Conservation (phyloP, 1,139 yeast genomes). For the Suhomyces coccinellae region DNA sequence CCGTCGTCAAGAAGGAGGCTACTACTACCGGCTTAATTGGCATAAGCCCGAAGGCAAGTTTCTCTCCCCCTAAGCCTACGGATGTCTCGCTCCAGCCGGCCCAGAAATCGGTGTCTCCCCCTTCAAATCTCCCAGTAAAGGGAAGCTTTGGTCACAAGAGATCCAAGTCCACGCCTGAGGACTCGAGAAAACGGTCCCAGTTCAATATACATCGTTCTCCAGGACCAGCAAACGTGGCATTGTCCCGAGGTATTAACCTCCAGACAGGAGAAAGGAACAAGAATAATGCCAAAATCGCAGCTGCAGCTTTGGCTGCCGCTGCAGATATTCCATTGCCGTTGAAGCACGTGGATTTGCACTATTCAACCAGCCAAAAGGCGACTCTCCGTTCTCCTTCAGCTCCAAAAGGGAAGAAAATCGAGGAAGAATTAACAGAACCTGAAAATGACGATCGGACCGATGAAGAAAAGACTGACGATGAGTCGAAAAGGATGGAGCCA, state of each 20-base stretch:
- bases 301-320: conserved; percentile 72
- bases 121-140: conserved; percentile 16
- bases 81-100: background rate
- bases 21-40: background rate
- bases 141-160: conserved; percentile 26
- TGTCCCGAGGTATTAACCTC: conserved; percentile 44
- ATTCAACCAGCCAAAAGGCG: background rate
- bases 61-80: conserved; percentile 3
- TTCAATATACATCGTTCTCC: conserved; percentile 29
- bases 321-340: conserved; percentile 65
- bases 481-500: background rate
- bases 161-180: conserved; percentile 27
- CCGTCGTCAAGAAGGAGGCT: background rate
- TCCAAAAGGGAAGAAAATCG: conserved; percentile 6
- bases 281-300: conserved; percentile 61
- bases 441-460: conserved; percentile 22
- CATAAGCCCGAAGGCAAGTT: background rate
- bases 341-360: conserved; percentile 13
- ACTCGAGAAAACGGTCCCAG: conserved; percentile 5
- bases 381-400: background rate
- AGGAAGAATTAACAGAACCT: conserved; percentile 18
- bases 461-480: conserved; percentile 15
- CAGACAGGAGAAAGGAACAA: conserved; percentile 38
- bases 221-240: conserved; percentile 50
- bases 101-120: conserved; percentile 16